Evolutionary conservation across 108 stramenopile genomes (phyloP), one percentile per base, ranked within the genome.

Genomic region (Bacterosira constricta): DNA sequence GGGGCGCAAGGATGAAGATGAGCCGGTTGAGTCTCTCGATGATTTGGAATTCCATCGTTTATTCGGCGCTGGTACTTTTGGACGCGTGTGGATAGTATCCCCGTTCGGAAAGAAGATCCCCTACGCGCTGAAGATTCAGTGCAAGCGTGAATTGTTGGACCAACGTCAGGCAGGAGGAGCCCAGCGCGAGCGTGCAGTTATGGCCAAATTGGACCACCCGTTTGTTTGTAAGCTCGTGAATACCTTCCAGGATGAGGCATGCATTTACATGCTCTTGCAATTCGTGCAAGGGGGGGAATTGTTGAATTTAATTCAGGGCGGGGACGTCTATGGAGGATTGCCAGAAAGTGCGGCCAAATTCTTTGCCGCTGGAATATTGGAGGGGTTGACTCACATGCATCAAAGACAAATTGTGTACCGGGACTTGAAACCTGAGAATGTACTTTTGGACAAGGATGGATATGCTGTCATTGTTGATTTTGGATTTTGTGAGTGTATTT

Each of bases 351-450:
- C 75, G 15, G 81, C 90, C 1, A 70, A 76, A 31, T 90, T 95
- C 73, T 95, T 90, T 63, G 83, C 82, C 3, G 90, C 89, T 10
- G 89, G 89, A 18, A 79, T 89, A 41, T 44, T 88, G 26, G 83
- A 84, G 21, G 93, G 75, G 15, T 53, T 88, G 39, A 83, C 81
- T 39, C 84, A 88, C 52, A 61, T 89, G 82, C 90, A 91, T 54
- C 80, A 84, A 18, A 66, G 88, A 23, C 83, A 81, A 46, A 96
- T 99, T 59, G 90, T 94, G 7, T 98, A 97, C 76, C 86, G 97
- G 35, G 97, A 98, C 75, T 71, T 98, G 69, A 98, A 98, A 68
- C 95, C 95, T 6, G 97, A 98, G 79, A 98, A 98, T 73, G 83
- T 95, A 32, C 73, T 98, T 20, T 75, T 98, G 11, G 97, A 96